Conservation (phyloP, 164 flowering plant genomes). For the Magnolia changhungtana region DNA sequence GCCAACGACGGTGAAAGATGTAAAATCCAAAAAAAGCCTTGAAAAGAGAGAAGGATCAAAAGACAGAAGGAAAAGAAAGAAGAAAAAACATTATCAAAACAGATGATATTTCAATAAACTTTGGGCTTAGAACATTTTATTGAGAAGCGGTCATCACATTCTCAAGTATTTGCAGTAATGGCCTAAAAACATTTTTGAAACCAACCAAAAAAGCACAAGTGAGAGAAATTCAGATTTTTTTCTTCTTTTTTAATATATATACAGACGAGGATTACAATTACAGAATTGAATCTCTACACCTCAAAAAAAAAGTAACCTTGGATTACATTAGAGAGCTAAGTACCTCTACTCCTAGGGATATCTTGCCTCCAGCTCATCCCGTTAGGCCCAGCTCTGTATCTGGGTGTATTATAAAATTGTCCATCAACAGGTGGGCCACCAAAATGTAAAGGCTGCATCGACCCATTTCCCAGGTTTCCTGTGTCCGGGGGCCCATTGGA, state of each 20-base stretch:
- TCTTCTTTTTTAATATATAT: not conserved
- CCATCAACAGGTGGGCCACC: constrained; percentile 15
- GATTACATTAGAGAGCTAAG: constrained; percentile 4
- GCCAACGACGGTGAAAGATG: too few relatives aligned
- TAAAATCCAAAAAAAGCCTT: too few relatives aligned
- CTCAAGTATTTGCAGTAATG: too few relatives aligned
- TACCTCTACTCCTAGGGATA: constrained; percentile 33
- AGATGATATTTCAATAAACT: too few relatives aligned
- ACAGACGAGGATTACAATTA: not conserved
- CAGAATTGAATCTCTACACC: constrained; percentile 7
- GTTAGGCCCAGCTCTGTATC: constrained; percentile 11
- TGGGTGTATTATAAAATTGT: constrained; percentile 25
- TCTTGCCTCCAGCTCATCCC: constrained; percentile 24
- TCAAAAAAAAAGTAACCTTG: not conserved
- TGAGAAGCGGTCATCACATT: too few relatives aligned
- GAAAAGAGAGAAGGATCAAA: too few relatives aligned
- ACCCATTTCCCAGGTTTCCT: constrained; percentile 9
- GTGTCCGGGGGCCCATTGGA: constrained; percentile 5
- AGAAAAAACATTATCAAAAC: too few relatives aligned
- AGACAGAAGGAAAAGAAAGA: too few relatives aligned
- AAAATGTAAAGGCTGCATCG: constrained; percentile 17
- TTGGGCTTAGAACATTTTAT: too few relatives aligned
- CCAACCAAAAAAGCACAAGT: not conserved
- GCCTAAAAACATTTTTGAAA: too few relatives aligned
- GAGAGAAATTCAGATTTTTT: not conserved